A percentile compares a stretch with the other conserved stretches of the same genome.
Conservation (phyloP, 1,284 basidiomycete species). For the Ganoderma sp. region DNA sequence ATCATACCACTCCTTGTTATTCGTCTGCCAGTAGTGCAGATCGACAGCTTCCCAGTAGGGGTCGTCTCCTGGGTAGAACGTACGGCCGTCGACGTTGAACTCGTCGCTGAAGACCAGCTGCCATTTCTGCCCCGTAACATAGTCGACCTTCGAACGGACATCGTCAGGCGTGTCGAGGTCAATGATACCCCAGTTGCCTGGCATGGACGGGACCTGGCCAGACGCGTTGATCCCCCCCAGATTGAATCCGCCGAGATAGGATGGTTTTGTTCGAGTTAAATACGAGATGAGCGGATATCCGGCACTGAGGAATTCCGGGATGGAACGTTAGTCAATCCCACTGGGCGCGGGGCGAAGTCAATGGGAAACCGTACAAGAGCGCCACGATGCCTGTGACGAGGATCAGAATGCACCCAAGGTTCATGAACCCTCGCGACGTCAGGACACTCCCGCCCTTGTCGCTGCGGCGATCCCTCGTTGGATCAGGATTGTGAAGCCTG, state of each 20-base stretch:
- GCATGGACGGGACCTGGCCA: conserved; percentile 72
- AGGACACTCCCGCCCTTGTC: conserved; percentile 70
- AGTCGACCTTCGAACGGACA: conserved; percentile 65
- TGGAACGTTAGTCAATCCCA: background rate
- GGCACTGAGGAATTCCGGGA: conserved; percentile 51
- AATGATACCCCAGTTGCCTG: conserved; percentile 73
- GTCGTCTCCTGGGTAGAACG: conserved; percentile 75
- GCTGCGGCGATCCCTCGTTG: conserved; percentile 66
- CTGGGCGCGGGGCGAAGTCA: background rate
- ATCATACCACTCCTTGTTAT: conserved; percentile 76
- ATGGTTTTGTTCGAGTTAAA: conserved; percentile 57
- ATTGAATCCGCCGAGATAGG: conserved; percentile 72
- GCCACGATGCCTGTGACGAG: conserved; percentile 65
- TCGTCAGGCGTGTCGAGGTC: conserved; percentile 77
- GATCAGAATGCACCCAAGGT: conserved; percentile 78
- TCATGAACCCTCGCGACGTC: conserved; percentile 73
- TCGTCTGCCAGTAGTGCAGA: conserved; percentile 70
- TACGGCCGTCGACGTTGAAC: conserved; percentile 81
- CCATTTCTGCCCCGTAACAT: conserved; percentile 52
- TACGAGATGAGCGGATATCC: conserved; percentile 84
- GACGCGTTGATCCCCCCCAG: conserved; percentile 82
- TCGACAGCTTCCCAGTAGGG: conserved; percentile 76
- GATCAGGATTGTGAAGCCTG: conserved; percentile 77
- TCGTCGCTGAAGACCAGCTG: conserved; percentile 90
- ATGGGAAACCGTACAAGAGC: conserved; percentile 62